Evolutionary conservation across 2,329 filamentous ascomycete genomes (phyloP).

Genomic region (Ophiocordyceps australis): DNA sequence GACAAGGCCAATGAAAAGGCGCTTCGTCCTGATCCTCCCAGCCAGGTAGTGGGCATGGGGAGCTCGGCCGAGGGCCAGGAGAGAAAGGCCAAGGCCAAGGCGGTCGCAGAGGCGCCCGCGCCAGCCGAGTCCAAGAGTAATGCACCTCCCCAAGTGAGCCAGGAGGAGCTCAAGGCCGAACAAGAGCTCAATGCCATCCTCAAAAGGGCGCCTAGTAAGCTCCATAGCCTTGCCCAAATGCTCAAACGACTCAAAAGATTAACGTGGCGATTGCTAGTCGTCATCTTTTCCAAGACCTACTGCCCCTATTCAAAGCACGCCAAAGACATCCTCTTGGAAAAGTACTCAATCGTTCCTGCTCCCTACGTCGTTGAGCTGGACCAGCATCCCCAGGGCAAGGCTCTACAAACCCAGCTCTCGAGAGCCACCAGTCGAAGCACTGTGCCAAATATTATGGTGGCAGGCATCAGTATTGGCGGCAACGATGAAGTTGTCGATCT

Average conservation of each 20-base stretch:
- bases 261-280: constrained; percentile 43
- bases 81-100: constrained; percentile 10
- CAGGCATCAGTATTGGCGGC: constrained; percentile 77
- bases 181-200: constrained; percentile 60
- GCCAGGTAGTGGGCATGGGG: constrained; percentile 38
- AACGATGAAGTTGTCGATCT: constrained; percentile 69
- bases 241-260: too few species aligned
- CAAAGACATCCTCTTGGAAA: constrained; percentile 67
- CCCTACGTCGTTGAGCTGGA: constrained; percentile 89
- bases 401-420: constrained; percentile 53
- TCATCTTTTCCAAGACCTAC: constrained; percentile 92
- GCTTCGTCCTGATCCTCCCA: constrained; percentile 38
- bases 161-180: constrained; percentile 47
- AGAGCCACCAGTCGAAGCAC: constrained; percentile 66
- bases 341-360: constrained; percentile 65
- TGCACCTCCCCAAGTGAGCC: constrained; percentile 26
- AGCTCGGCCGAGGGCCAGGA: constrained; percentile 34
- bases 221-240: too few species aligned
- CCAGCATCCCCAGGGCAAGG: constrained; percentile 52
- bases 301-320: constrained; percentile 76
- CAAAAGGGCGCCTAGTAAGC: constrained; percentile 65
- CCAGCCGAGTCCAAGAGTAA: constrained; percentile 9
- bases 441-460: constrained; percentile 82
- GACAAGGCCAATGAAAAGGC: constrained; percentile 50
- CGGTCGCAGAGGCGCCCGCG: constrained; percentile 8